Percentiles rank a stretch among this genome's conserved stretches.
Conservation (phyloP, 768 basidiomycete genomes). For the Russula brevipes region DNA sequence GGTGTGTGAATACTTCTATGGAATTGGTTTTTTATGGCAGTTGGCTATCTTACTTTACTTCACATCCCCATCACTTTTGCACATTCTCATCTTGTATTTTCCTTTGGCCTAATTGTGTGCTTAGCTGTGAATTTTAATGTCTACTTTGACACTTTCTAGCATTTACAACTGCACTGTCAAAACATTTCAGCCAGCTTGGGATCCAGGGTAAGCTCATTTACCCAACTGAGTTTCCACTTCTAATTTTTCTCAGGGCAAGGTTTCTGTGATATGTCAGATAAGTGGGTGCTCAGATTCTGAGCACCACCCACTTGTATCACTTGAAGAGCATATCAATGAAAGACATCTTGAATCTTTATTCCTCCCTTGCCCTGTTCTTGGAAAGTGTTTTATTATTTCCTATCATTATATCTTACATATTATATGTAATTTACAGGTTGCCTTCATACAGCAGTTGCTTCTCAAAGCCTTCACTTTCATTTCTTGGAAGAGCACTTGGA, state of each 20-base stretch:
- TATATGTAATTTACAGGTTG: slow-evolving; percentile 3
- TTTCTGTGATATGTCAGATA: background rate
- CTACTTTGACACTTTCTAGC: background rate
- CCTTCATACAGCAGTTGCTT: background rate
- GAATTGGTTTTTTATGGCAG: no score
- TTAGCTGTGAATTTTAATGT: no score
- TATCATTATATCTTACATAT: background rate
- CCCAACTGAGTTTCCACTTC: background rate
- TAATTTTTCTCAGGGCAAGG: background rate
- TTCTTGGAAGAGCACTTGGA: background rate
- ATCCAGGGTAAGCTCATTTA: background rate
- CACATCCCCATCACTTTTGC: no score
- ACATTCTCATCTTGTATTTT: no score
- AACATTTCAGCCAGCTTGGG: background rate
- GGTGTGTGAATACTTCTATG: background rate
- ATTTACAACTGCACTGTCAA: slow-evolving; percentile 6
- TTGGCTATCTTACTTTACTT: no score
- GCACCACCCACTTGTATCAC: slow-evolving; percentile 1
- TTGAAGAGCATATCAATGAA: background rate
- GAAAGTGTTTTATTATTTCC: background rate
- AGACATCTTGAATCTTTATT: background rate
- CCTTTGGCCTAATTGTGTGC: background rate
- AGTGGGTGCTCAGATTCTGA: background rate
- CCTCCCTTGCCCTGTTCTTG: slow-evolving; percentile 11
- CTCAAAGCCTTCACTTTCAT: background rate